Evolutionary conservation across 2,329 filamentous ascomycete genomes (phyloP).

Genomic region (Apiospora malaysiana): DNA sequence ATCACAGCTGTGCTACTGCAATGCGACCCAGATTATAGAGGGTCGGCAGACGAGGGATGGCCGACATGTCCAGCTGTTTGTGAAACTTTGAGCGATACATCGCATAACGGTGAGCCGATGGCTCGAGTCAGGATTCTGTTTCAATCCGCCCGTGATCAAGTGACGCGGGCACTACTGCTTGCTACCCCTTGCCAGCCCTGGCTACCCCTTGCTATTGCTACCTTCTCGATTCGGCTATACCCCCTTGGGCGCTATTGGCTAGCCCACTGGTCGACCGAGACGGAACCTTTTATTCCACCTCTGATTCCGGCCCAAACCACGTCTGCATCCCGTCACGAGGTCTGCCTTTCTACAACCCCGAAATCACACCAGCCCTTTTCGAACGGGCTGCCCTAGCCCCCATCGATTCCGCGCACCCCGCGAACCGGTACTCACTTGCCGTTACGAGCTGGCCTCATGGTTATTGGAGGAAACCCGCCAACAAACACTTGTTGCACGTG

Average conservation of each 20-base stretch:
- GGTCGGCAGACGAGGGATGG: background rate
- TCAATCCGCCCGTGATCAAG: background rate
- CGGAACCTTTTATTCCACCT: constrained; percentile 19
- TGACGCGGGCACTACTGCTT: background rate
- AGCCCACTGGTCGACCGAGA: background rate
- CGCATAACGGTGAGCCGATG: background rate
- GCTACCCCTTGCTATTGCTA: no score
- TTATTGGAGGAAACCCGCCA: background rate
- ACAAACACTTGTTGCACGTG: background rate
- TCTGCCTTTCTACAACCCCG: background rate
- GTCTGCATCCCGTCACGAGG: constrained; percentile 3
- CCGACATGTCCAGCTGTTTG: background rate
- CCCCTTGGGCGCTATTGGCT: background rate
- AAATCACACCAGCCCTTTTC: background rate
- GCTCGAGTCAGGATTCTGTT: background rate
- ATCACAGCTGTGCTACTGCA: background rate
- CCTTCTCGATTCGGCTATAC: constrained; percentile 16
- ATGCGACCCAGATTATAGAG: background rate
- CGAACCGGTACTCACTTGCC: background rate
- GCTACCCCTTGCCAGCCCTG: no score
- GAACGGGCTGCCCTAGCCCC: no score
- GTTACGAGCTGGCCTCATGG: background rate
- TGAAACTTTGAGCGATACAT: background rate
- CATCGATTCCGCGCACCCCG: background rate
- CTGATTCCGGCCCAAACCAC: background rate